Evolutionary conservation across 768 basidiomycete genomes (phyloP), one percentile per base, ranked within the genome.

Genomic region (Lactifluus rugatus): DNA sequence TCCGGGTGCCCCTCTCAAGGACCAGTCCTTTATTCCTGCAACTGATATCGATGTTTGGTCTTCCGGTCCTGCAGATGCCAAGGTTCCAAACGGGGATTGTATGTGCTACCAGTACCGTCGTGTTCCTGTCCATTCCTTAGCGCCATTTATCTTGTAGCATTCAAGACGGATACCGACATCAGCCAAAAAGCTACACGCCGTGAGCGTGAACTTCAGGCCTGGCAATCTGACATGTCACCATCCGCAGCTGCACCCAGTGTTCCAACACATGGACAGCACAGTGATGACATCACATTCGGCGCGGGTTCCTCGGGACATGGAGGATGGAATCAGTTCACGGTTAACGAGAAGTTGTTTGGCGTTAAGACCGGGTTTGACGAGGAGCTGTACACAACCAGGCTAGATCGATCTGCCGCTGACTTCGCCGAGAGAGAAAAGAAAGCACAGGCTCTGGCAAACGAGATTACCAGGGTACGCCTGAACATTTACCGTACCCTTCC

Each of bases 311-410:
- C 65, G n/a, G 65, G 65, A 45, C 74, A 72, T 39, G 68, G 64
- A 57, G 68, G 76, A 2, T 93, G 94, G 91, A 93, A 99, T 71
- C 93, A 96, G 71, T 99, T 95, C 66, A 85, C 84, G 19, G 90
- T 77, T 42, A 99, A 98, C 71, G 95, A 98, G 72, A 78, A 87
- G 65, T 77, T 91, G 55, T 98, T 96, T 68, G 96, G 96, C 23
- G 84, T 95, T 61, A 92, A 78, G 66, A 92, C 93, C 9, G 82
- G 81, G 65, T 99, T 91, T 71, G 87, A 95, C 66, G 96, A 99
- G 74, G 89, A 95, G 57, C 68, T 84, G 34, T 99, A 99, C 70
- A 98, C 96, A 11, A 98, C 95, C 17, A 92, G 84, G 73, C 77
- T 99, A 46, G 91, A 98, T 68, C 82, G 89, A 62, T 80, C 73